Evolutionary conservation across 768 basidiomycete species (phyloP), one percentile per base, ranked within the genome.

Genomic region (Termitomyces sp.): DNA sequence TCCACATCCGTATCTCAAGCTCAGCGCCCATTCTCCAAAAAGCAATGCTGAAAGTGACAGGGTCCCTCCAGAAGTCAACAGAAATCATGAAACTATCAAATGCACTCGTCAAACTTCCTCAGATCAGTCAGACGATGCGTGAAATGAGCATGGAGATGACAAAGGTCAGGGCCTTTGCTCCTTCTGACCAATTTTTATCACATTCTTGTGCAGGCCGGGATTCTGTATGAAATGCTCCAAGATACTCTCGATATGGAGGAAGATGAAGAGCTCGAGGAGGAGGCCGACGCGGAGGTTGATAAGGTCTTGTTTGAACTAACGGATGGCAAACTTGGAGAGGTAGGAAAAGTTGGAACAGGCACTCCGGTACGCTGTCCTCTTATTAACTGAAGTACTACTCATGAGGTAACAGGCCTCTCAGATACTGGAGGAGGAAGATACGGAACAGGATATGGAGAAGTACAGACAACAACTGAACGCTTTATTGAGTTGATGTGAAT

Each of bases 121-220:
- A 98, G 69, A 84, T 98, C 48, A 89, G 87, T 71, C 87, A 85
- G 60, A 82, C 84, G 0, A 99, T 99, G 97, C 83, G 94, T 37
- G 90, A 97, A 66, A 95, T 99, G 94, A 93, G 89, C 64, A 93
- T 95, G 88, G 97, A 99, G 72, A 98, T 98, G 97, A 98, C 91
- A 60, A 98, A 98, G 83, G 96, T 89, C 62, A 41, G 76, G 7
- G 15, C 17, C 31, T 30, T 14, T 28, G 40, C 28, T 40, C 11
- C 55, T 37, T 8, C 30, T 51, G 19, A 8, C 46, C 19, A 12
- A 14, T 10, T 55, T 37, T 42, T 9, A 31, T 42, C 42, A 31
- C 17, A 19, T 9, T 50, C 19, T 53, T 4, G n/a, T 12, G 43
- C 62, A 98, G 95, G 94, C 94, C 35, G 97, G 97, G 2, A 91